These are phyloP conservation scores for Teratosphaeria nubilosa DNA, from an alignment of 2,329 filamentous ascomycete genomes.

Conservation along the genomic window DNA sequence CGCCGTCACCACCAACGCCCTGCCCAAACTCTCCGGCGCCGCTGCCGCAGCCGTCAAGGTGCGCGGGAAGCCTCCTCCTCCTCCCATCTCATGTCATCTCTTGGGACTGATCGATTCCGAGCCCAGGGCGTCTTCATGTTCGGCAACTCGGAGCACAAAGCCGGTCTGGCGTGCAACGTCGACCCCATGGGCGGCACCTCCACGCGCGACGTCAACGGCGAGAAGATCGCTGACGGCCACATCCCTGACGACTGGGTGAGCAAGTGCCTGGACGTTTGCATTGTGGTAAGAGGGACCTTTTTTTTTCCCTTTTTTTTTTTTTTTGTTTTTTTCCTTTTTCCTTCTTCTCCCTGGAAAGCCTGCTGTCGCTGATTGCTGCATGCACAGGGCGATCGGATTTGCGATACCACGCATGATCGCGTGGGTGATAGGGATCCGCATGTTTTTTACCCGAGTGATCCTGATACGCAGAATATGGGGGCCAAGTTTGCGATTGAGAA, in stretches of 20 bases:
- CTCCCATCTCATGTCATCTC: neutral
- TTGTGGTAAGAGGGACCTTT: neutral
- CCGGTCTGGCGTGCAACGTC: conserved; percentile 26
- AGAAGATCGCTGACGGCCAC: conserved; percentile 6
- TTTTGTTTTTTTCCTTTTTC: too few relatives aligned
- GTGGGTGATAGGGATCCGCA: too few relatives aligned
- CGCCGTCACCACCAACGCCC: conserved; percentile 25
- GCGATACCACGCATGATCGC: too few relatives aligned
- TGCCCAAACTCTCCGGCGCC: conserved; percentile 24
- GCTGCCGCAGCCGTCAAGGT: conserved; percentile 26
- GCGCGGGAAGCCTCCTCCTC: neutral
- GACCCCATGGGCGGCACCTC: conserved; percentile 26
- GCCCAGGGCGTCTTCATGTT: conserved; percentile 25
- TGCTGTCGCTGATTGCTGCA: too few relatives aligned
- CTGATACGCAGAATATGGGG: too few relatives aligned
- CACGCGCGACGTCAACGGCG: conserved; percentile 23
- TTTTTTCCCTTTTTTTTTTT: too few relatives aligned
- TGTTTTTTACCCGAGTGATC: too few relatives aligned
- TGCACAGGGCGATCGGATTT: too few relatives aligned
- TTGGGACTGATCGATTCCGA: neutral
- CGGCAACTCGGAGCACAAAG: conserved; percentile 25
- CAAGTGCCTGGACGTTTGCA: conserved; percentile 30
- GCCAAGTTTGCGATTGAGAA: too few relatives aligned
- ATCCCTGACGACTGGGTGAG: conserved; percentile 25
- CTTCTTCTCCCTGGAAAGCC: too few relatives aligned